These are phyloP conservation scores for Citrus unshiu DNA, from an alignment of 345 rosid genomes.

Conservation along the genomic window DNA sequence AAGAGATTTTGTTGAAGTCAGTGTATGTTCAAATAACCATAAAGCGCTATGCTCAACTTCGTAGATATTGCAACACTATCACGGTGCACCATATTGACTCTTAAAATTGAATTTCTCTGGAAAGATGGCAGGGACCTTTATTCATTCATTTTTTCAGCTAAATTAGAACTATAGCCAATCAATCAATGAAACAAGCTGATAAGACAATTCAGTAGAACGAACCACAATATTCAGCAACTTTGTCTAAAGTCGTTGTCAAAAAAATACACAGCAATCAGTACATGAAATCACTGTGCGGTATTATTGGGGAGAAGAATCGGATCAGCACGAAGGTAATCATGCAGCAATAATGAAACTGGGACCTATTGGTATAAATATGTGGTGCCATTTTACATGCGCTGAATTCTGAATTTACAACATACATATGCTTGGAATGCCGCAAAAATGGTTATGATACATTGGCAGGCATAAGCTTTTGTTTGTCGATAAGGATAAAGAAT, in stretches of 20 bases:
- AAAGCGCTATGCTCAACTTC: too few relatives aligned
- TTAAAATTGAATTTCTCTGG: too few relatives aligned
- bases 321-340: slow-evolving; percentile 3
- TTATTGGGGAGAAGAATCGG: neutral
- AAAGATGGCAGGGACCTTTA: too few relatives aligned
- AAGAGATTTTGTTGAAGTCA: too few relatives aligned
- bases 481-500: slow-evolving; percentile 6
- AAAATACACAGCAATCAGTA: neutral
- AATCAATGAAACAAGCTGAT: neutral
- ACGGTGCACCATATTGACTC: too few relatives aligned
- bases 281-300: neutral
- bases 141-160: neutral
- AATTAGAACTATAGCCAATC: neutral
- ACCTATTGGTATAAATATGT: slow-evolving; percentile 10
- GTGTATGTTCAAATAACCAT: too few relatives aligned
- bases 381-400: slow-evolving; percentile 25
- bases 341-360: slow-evolving; percentile 7
- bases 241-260: neutral
- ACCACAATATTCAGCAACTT: neutral
- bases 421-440: slow-evolving; percentile 15
- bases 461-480: slow-evolving; percentile 13
- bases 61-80: too few relatives aligned
- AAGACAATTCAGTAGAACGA: too few relatives aligned
- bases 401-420: slow-evolving; percentile 2
- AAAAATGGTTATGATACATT: slow-evolving; percentile 28